A percentile compares a stretch with the other conserved stretches of the same genome.
These are phyloP conservation scores for Solanum verrucosum DNA, from an alignment of 257 asterid species.

Conservation along the genomic window DNA sequence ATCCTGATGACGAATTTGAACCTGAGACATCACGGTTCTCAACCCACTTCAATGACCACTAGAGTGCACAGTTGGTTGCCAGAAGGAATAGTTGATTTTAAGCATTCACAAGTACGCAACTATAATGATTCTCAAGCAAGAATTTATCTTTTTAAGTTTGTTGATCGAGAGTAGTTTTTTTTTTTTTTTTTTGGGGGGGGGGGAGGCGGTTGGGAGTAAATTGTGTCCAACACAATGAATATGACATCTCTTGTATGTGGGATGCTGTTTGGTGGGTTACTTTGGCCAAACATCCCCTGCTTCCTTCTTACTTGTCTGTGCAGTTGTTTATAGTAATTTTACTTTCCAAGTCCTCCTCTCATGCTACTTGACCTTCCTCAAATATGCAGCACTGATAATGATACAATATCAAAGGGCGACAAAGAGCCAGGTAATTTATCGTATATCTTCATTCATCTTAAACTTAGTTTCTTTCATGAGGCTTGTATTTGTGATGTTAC, in stretches of 20 bases:
- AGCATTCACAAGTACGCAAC: neutral
- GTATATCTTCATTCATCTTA: neutral
- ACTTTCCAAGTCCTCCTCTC: conserved; percentile 5
- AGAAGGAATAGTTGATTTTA: neutral
- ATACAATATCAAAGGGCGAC: conserved; percentile 6
- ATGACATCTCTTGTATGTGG: neutral
- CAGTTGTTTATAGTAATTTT: neutral
- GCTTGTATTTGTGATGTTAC: neutral
- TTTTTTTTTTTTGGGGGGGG: neutral
- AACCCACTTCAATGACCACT: neutral
- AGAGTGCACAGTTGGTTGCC: neutral
- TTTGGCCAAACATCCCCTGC: neutral
- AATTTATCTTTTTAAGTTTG: neutral
- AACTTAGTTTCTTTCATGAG: neutral
- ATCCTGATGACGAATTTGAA: neutral
- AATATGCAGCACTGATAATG: conserved; percentile 33
- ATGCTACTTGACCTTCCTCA: conserved; percentile 18
- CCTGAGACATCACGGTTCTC: neutral
- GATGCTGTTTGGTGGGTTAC: neutral
- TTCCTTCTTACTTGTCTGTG: neutral
- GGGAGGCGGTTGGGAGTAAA: neutral
- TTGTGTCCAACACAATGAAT: neutral
- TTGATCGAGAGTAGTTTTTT: neutral
- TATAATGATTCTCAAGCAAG: neutral
- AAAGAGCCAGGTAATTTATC: conserved; percentile 32